Evolutionary conservation across 495 filamentous ascomycete species (phyloP).

Genomic region (Penicillium verhagenii): DNA sequence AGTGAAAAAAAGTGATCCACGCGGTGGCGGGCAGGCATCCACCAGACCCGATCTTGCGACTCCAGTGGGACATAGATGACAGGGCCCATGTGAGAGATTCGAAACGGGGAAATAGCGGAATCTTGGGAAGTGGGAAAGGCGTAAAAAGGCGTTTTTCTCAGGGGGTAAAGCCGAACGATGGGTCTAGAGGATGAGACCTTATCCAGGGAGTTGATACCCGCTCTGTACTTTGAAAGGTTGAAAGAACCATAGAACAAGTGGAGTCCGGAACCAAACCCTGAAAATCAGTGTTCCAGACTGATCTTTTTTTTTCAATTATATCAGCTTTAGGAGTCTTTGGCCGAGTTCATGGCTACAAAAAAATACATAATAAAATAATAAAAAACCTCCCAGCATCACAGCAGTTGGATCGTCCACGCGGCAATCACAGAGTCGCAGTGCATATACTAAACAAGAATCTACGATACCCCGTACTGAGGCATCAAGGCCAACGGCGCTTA

Average conservation of each 20-base stretch:
- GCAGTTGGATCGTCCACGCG: slow-evolving; percentile 10
- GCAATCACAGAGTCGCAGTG: too few relatives aligned
- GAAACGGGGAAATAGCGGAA: slow-evolving; percentile 24
- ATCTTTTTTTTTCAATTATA: background rate
- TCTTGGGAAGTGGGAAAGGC: too few relatives aligned
- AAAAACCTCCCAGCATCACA: background rate
- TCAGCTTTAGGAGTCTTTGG: too few relatives aligned
- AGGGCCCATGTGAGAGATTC: slow-evolving; percentile 28
- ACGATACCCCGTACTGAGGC: too few relatives aligned
- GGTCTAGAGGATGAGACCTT: slow-evolving; percentile 16
- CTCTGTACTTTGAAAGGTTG: background rate
- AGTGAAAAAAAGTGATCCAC: slow-evolving; percentile 10
- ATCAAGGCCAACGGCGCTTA: too few relatives aligned
- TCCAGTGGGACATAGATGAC: slow-evolving; percentile 23
- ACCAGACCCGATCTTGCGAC: slow-evolving; percentile 37
- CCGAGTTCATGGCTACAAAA: background rate
- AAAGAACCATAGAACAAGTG: background rate
- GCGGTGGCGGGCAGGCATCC: slow-evolving; percentile 24
- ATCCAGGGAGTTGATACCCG: slow-evolving; percentile 16
- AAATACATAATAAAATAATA: background rate
- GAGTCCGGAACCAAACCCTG: background rate
- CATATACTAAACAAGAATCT: too few relatives aligned
- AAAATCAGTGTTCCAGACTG: background rate
- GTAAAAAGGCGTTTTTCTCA: too few relatives aligned
- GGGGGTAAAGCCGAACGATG: slow-evolving; percentile 19